Base-by-base conservation (phyloP, 805 yeast species). In the Kluyveromyces lactis region DNA sequence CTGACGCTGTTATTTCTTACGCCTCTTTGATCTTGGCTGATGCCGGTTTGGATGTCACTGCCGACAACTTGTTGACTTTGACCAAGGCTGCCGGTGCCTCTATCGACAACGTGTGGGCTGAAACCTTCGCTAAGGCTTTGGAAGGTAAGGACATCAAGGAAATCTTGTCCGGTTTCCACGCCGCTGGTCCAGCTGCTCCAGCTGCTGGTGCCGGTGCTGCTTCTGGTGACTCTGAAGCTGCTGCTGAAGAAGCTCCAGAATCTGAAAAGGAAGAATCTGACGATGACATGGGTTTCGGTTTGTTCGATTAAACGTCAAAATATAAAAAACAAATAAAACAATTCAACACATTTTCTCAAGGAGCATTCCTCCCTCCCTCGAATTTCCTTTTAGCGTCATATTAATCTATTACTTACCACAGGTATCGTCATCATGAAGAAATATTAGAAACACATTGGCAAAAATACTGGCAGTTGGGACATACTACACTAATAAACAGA, bases 1-100 rank as follows among this genome's bases (percentile, higher is more conserved):
- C 95, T 71, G 95, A 87, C 79, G 81, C 95, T 67, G 77, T 89
- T 64, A 86, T 86, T 67, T 86, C 96, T 57, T 87, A 86, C 81
- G 97, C 98, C 69, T 95, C 98, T 67, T 81, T 90, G 72, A 89
- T 90, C 76, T 77, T 90, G 71, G 96, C 97, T 57, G 98, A 90
- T 68, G 90, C 97, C 63, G 96, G 87, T 68, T 73, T 86, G 64
- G 96, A 89, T 69, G 77, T 90, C 81, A 75, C 95, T 50, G 56
- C 87, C 56, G 89, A 80, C 67, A 83, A 81, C 76, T 72, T 83
- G 61, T 61, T 71, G 62, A 71, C 85, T 60, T 66, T 83, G 64
- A 70, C 86, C 69, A 64, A 72, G 62, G 84, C 86, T 58, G 92
- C 94, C 54, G 82, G 85, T 67, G 81, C 86, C 63, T 69, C 76